A percentile compares a stretch with the other conserved stretches of the same genome.
phyloP scores from a whole-genome alignment of 148 eudicot genomes.

The Chenopodium suecicum region DNA sequence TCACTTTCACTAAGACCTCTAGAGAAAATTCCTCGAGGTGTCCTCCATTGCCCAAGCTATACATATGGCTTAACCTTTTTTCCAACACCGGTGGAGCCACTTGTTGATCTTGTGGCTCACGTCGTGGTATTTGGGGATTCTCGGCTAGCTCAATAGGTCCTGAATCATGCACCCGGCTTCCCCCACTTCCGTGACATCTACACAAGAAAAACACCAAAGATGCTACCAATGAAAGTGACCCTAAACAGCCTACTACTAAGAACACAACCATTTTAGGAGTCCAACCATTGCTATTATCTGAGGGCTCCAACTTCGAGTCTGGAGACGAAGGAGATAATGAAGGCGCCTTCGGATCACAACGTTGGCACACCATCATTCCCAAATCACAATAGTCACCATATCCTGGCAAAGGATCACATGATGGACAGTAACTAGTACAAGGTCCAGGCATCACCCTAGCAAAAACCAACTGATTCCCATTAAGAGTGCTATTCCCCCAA shows the following conservation, averaged over 20 bases:
- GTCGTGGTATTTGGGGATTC: constrained; percentile 6
- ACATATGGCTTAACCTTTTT: constrained; percentile 67
- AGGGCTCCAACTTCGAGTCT: not conserved
- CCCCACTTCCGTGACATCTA: constrained; percentile 37
- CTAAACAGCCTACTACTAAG: constrained; percentile 67
- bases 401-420: constrained; percentile 42
- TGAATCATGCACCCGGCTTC: constrained; percentile 73
- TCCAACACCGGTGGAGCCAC: constrained; percentile 31
- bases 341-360: constrained; percentile 21
- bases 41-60: constrained; percentile 57
- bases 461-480: constrained; percentile 34
- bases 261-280: constrained; percentile 46
- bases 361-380: constrained; percentile 46
- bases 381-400: constrained; percentile 37
- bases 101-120: constrained; percentile 14
- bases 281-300: constrained; percentile 31
- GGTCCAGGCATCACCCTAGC: constrained; percentile 59
- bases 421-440: constrained; percentile 48
- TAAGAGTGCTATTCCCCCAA: constrained; percentile 58
- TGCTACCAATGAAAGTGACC: constrained; percentile 40
- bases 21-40: constrained; percentile 65
- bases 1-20: constrained; percentile 42
- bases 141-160: constrained; percentile 54
- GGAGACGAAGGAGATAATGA: not conserved
- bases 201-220: constrained; percentile 31